Percentiles rank a stretch among this genome's conserved stretches.
Conservation (phyloP, 169 alveolate species). For the Toxoplasma gondii region DNA sequence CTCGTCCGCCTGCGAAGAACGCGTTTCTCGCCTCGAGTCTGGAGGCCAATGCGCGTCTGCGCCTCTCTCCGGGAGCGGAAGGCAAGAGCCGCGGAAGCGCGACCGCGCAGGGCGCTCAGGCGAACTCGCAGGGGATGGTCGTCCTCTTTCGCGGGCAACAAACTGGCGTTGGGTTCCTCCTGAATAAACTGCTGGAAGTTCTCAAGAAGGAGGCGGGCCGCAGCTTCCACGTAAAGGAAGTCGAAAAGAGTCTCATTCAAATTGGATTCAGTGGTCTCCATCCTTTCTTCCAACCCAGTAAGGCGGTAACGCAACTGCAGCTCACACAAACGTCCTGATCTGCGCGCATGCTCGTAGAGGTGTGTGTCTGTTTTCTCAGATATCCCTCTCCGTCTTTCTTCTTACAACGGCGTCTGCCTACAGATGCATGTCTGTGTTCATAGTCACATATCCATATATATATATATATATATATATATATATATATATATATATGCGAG, state of each 20-base stretch:
- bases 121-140: not conserved
- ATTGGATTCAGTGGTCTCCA: not conserved
- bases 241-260: not conserved
- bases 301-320: not conserved
- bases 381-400: too few relatives aligned
- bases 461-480: too few relatives aligned
- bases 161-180: not conserved
- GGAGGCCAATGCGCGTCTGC: too few relatives aligned
- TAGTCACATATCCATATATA: too few relatives aligned
- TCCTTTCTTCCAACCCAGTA: conserved; percentile 23
- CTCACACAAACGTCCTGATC: too few relatives aligned
- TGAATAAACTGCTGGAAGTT: not conserved
- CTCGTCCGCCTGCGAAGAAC: too few relatives aligned
- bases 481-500: not conserved
- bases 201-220: conserved; percentile 13
- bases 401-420: too few relatives aligned
- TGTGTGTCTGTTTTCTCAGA: too few relatives aligned
- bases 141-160: conserved; percentile 9
- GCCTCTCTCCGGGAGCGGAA: not conserved
- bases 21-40: too few relatives aligned
- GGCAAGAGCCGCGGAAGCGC: not conserved
- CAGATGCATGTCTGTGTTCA: too few relatives aligned
- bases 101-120: not conserved
- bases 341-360: too few relatives aligned
- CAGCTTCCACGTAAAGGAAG: conserved; percentile 12